Conservation (phyloP, 257 asterid species). For the Solanum chaucha region DNA sequence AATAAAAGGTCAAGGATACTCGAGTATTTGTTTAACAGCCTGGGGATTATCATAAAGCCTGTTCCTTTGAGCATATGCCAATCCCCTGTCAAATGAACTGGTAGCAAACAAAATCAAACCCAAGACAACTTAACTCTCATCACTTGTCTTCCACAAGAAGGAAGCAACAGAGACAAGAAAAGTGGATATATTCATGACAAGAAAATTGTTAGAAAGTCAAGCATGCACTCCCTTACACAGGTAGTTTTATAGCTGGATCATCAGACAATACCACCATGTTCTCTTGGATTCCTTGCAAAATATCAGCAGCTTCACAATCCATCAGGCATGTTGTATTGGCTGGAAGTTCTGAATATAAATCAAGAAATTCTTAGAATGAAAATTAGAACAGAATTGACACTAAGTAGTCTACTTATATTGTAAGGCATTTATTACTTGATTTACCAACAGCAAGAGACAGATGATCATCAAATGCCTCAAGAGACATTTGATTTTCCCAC, state of each 20-base stretch:
- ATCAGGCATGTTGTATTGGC: slow-evolving; percentile 52
- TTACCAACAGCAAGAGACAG: neutral
- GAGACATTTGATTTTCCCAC: neutral
- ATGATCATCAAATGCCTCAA: neutral
- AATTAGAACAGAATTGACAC: neutral
- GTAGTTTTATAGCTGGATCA: slow-evolving; percentile 73
- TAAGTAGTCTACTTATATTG: neutral
- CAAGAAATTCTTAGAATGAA: slow-evolving; percentile 11
- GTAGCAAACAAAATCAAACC: slow-evolving; percentile 1
- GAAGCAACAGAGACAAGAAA: neutral
- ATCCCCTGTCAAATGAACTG: slow-evolving; percentile 78
- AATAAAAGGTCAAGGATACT: slow-evolving; percentile 52
- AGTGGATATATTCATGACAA: neutral
- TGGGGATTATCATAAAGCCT: slow-evolving; percentile 34
- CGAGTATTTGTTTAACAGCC: slow-evolving; percentile 51
- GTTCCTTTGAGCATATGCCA: slow-evolving; percentile 64
- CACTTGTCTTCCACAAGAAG: neutral
- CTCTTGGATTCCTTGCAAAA: slow-evolving; percentile 65
- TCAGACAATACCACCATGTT: slow-evolving; percentile 64
- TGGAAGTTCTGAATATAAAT: slow-evolving; percentile 47
- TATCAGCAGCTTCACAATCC: slow-evolving; percentile 89
- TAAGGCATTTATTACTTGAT: neutral
- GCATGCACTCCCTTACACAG: slow-evolving; percentile 47
- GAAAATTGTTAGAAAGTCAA: slow-evolving; percentile 2
- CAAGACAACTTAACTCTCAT: neutral